Evolutionary conservation across 208 protist species (phyloP), one percentile per base, ranked within the genome.

Genomic region (Blastocrithidia nonstop): DNA sequence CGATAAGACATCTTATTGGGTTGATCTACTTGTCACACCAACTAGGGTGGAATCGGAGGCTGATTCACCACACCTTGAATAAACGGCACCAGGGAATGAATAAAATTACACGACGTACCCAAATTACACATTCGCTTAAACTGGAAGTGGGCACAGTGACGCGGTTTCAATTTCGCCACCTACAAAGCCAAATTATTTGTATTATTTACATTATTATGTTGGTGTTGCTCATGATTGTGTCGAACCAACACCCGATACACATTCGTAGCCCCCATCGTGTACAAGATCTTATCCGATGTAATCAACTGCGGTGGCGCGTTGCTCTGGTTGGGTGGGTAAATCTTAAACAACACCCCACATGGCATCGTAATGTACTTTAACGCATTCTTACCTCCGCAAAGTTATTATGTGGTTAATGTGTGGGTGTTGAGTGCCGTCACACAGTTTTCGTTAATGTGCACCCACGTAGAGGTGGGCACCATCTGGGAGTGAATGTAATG

Each of bases 61-160:
- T 62, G 54, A 24, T 69, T 66, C 4, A 59, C 46, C 28, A 57
- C 41, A 5, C 52, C 38, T 28, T 79, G 66, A 21, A 80, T 54
- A 31, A 68, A 80, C 2, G 71, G 76, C 13, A 81, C 59, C 3
- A 81, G 42, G 1, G 76, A 75, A 42, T 86, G 76, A 35, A 86
- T 81, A 33, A 86, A 86, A 43, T 68, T 62, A 50, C 76, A 86
- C 0, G 44, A 48, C 4, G 38, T 31, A 9, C 76, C 76, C 3
- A 77, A 40, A 33, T 78, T 68, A 45, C 76, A 86, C 63, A 86
- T 74, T 16, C 67, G 60, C 45, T 81, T 86, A 38, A 81, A 81
- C 59, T 86, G 76, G 31, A 86, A 86, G 50, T 86, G 76, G 2
- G 76, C 76, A 45, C 76, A 86, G 51, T 86, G 76, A 11, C 69